Conservation (phyloP, 108 stramenopile species). For the Thalassiosira profunda region DNA sequence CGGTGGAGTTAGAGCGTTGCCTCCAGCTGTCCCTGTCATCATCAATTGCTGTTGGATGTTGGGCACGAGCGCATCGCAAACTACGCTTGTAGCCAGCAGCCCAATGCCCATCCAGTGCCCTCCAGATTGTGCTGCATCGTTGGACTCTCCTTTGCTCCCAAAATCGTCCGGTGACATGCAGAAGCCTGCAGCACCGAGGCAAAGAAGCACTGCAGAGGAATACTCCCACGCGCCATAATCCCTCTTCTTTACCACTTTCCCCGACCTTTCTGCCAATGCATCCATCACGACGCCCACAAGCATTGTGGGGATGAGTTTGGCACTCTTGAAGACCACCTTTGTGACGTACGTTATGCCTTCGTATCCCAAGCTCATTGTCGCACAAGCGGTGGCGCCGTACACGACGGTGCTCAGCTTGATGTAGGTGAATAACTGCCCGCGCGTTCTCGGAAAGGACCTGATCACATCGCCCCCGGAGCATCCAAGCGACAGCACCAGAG, state of each 20-base stretch:
- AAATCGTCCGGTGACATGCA: conserved; percentile 27
- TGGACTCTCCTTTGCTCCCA: conserved; percentile 5
- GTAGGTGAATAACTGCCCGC: conserved; percentile 49
- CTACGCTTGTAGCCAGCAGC: conserved; percentile 57
- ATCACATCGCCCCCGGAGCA: conserved; percentile 38
- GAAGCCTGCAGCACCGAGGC: conserved; percentile 71
- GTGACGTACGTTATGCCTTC: conserved; percentile 64
- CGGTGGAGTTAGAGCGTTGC: conserved; percentile 1
- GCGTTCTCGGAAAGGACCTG: conserved; percentile 49
- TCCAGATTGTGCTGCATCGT: background rate
- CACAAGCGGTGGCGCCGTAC: conserved; percentile 66
- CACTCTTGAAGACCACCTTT: conserved; percentile 76
- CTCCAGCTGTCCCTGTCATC: conserved; percentile 19
- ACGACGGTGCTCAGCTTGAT: conserved; percentile 52
- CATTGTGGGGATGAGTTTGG: conserved; percentile 80
- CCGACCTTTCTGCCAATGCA: conserved; percentile 22
- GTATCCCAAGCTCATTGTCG: conserved; percentile 56
- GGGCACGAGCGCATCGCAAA: conserved; percentile 76
- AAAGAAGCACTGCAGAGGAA: conserved; percentile 56
- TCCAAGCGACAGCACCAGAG: conserved; percentile 41
- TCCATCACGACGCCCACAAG: conserved; percentile 55
- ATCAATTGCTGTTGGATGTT: conserved; percentile 69
- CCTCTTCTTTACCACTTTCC: conserved; percentile 34
- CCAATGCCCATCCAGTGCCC: conserved; percentile 48
- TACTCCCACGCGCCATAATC: conserved; percentile 55